Percentiles rank a stretch among this genome's conserved stretches.
phyloP scores from a whole-genome alignment of 1,139 yeast species.

The Sugiyamaella grinbergsii region DNA sequence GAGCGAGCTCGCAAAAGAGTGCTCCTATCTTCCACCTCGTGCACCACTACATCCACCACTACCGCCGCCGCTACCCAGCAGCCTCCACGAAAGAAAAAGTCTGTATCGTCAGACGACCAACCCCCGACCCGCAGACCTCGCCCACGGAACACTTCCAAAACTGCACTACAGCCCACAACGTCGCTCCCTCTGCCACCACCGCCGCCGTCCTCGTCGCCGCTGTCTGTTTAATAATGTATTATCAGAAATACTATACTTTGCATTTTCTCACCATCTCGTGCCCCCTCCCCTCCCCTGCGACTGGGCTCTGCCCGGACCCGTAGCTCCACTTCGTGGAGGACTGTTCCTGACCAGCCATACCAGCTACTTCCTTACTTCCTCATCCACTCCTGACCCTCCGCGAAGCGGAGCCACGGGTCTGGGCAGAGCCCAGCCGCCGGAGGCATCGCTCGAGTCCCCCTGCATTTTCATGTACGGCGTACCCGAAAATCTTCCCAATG shows the following conservation, averaged over 20 bases:
- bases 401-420: no score
- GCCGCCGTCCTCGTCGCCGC: not conserved
- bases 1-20: conserved; percentile 51
- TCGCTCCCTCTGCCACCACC: no score
- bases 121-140: conserved; percentile 1
- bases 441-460: no score
- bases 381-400: not conserved
- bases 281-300: not conserved
- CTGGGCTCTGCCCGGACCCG: conserved; percentile 1
- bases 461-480: conserved; percentile 3
- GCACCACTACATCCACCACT: not conserved
- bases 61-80: not conserved
- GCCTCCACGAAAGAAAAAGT: not conserved
- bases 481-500: conserved; percentile 3
- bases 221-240: not conserved
- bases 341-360: no score
- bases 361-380: not conserved
- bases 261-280: not conserved
- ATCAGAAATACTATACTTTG: conserved; percentile 3
- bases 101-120: conserved; percentile 3
- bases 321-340: not conserved
- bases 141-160: conserved; percentile 3
- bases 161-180: conserved; percentile 5
- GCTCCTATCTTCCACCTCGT: not conserved
- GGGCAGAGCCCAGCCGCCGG: not conserved